A percentile compares a stretch with the other conserved stretches of the same genome.
These are phyloP conservation scores for Boeremia lycopersici DNA, from an alignment of 2,329 filamentous ascomycete genomes.

Conservation along the genomic window DNA sequence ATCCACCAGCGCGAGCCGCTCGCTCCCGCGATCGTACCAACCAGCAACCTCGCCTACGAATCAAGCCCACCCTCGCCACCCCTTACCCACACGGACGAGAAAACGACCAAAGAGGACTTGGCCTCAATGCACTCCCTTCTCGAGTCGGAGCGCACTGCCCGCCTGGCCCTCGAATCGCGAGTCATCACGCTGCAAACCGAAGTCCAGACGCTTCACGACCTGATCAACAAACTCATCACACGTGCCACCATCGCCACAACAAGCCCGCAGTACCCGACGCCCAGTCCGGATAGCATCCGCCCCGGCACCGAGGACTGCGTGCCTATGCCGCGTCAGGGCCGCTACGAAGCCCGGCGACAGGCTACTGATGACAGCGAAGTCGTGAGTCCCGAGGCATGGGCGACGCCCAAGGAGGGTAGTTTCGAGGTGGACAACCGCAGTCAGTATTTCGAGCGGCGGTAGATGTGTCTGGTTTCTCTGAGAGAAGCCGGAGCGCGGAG, in stretches of 20 bases:
- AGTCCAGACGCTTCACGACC: constrained; percentile 36
- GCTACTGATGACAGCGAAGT: constrained; percentile 23
- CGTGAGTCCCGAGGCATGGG: constrained; percentile 41
- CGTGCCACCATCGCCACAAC: constrained; percentile 15
- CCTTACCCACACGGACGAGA: constrained; percentile 5
- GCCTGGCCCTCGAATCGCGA: constrained; percentile 43
- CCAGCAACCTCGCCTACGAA: constrained; percentile 10
- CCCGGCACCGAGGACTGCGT: constrained; percentile 26
- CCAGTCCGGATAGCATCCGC: constrained; percentile 38
- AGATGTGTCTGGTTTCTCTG: not conserved
- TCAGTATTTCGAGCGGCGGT: constrained; percentile 29
- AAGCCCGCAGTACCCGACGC: constrained; percentile 40
- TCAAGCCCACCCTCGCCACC: constrained; percentile 11
- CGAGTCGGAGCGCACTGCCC: constrained; percentile 38
- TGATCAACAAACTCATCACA: constrained; percentile 36
- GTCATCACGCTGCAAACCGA: constrained; percentile 41
- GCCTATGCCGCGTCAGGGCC: constrained; percentile 33
- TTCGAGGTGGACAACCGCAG: constrained; percentile 14
- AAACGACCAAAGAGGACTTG: constrained; percentile 18
- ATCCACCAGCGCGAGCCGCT: constrained; percentile 12
- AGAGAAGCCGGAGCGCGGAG: not conserved
- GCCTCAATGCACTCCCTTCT: constrained; percentile 32
- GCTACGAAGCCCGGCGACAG: constrained; percentile 6
- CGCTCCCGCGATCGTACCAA: not conserved
- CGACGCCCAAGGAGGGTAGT: constrained; percentile 46